Evolutionary conservation across 192 early-diverging fungal species (phyloP).

Genomic region (Podila clonocystis): DNA sequence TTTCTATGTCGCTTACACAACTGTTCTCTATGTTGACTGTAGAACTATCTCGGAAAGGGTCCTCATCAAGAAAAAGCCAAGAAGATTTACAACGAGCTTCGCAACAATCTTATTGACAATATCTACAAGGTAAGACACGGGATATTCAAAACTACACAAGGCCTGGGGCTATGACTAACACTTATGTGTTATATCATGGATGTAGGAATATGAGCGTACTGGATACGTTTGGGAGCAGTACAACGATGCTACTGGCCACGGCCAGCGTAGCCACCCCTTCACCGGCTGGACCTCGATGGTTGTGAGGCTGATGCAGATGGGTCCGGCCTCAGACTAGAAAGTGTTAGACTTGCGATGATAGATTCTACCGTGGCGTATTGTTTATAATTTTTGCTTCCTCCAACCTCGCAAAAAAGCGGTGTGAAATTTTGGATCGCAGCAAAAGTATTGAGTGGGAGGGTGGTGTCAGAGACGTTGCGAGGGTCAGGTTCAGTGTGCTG

Average conservation of each 20-base stretch:
- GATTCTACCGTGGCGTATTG: no score
- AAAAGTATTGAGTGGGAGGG: no score
- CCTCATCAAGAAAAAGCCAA: conserved; percentile 75
- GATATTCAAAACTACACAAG: not conserved
- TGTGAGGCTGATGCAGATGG: conserved; percentile 77
- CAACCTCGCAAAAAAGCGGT: no score
- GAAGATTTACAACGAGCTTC: conserved; percentile 77
- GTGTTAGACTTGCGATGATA: no score
- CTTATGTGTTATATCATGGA: not conserved
- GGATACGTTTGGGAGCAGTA: conserved; percentile 97
- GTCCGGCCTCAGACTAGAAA: conserved; percentile 3
- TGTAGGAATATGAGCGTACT: conserved; percentile 74
- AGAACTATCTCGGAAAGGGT: conserved; percentile 53
- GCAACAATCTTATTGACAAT: conserved; percentile 80
- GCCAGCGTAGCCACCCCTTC: conserved; percentile 90
- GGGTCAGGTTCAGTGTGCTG: not conserved
- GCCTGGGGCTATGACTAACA: not conserved
- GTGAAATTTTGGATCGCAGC: no score
- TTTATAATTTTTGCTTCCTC: no score
- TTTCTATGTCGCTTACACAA: not conserved
- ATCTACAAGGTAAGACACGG: conserved; percentile 67
- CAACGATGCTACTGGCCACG: conserved; percentile 74
- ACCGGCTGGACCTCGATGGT: conserved; percentile 94
- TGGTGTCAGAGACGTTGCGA: no score
- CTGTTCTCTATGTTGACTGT: not conserved